Evolutionary conservation across 352 stramenopile genomes (phyloP), one percentile per base, ranked within the genome.

Genomic region (Ophiocytium majus): DNA sequence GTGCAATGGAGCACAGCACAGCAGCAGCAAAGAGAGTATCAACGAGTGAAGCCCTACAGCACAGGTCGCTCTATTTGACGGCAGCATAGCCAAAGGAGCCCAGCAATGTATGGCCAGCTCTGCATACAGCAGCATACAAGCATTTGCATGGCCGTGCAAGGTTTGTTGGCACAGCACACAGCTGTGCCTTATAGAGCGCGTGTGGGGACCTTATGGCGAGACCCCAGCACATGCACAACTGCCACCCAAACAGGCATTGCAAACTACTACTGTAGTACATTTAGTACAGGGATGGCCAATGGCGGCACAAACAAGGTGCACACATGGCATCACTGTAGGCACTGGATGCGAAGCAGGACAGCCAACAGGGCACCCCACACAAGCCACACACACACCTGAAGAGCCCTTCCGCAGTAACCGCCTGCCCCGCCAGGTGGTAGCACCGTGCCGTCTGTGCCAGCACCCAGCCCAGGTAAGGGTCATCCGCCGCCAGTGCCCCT

Each of bases 381-480:
- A 35, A 5, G 14, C 32, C 5, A 78, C 32, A 78, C 5, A 43
- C 35, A 14, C 32, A 78, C 19, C 84, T 82, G 66, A 86, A 88
- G 50, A 88, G 80, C 0, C 84, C 84, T 50, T 88, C 84, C 23
- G 84, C 74, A 35, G 84, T 88, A 9, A 88, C 84, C 78, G 84
- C 84, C 49, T 86, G 36, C 10, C 80, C 84, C 0, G 80, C 84
- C 36, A 71, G 28, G 34, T 83, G 50, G 63, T 81, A 82, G 37
- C 84, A 85, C 28, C 84, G 80, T 33, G 79, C 84, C 37, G 86
- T 28, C 49, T 85, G 76, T 1, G 23, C 82, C 19, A 88, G 84
- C 36, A 82, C 83, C 84, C 84, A 88, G 33, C 43, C 79, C 50
- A 32, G 23, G n/a, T 83, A 43, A 5, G 28, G 43, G n/a, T 80